These are phyloP conservation scores for Bacidia rubella DNA, from an alignment of 495 filamentous ascomycete species.

Conservation along the genomic window DNA sequence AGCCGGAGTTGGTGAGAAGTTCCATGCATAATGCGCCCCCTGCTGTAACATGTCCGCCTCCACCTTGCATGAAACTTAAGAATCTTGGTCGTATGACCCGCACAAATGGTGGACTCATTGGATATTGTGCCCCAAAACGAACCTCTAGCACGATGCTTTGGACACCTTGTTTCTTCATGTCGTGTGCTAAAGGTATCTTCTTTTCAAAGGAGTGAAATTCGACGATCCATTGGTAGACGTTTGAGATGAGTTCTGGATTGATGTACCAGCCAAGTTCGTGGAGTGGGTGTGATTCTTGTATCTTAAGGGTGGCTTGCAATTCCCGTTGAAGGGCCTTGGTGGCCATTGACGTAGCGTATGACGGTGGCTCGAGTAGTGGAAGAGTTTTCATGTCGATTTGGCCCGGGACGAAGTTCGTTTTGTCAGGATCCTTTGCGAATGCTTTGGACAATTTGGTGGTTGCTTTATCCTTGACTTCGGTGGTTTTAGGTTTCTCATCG, in stretches of 20 bases:
- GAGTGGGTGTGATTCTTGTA: conserved; percentile 48
- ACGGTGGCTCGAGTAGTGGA: conserved; percentile 45
- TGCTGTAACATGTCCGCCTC: conserved; percentile 79
- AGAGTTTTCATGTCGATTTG: conserved; percentile 42
- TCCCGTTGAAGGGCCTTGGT: conserved; percentile 50
- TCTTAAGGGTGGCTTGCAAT: conserved; percentile 43
- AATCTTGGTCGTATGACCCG: conserved; percentile 76
- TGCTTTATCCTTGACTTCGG: conserved; percentile 11
- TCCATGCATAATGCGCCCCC: conserved; percentile 91
- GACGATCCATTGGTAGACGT: conserved; percentile 88
- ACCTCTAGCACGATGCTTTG: conserved; percentile 68
- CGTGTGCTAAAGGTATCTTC: conserved; percentile 52
- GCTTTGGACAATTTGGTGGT: background rate
- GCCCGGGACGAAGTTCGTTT: conserved; percentile 56
- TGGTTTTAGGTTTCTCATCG: conserved; percentile 13
- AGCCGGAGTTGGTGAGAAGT: conserved; percentile 71
- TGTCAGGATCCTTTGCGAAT: background rate
- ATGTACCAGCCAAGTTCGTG: conserved; percentile 81
- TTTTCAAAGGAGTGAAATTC: conserved; percentile 75
- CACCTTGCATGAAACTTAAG: conserved; percentile 51
- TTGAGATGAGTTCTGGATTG: conserved; percentile 42
- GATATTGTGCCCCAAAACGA: conserved; percentile 61
- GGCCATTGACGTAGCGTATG: conserved; percentile 52
- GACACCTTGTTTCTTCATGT: conserved; percentile 50
- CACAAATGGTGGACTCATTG: conserved; percentile 71